These are phyloP conservation scores for Cadophora luteo-olivacea DNA, from an alignment of 2,329 filamentous ascomycete species.

Conservation along the genomic window DNA sequence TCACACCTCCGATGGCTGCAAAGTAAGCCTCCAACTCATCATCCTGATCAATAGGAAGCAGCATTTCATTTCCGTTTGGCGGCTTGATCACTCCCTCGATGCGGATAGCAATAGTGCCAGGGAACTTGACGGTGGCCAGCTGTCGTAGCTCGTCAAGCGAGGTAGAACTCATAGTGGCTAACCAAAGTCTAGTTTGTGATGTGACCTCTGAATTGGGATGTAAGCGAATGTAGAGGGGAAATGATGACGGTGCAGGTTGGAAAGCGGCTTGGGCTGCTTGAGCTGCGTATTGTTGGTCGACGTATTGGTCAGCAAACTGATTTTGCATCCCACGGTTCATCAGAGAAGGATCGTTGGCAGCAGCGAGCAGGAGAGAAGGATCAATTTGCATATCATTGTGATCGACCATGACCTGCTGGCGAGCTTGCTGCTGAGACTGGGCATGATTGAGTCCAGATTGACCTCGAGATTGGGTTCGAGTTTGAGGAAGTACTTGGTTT, in stretches of 20 bases:
- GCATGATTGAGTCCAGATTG: slow-evolving; percentile 25
- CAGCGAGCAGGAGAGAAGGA: slow-evolving; percentile 65
- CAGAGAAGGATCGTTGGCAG: slow-evolving; percentile 46
- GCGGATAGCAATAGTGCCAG: slow-evolving; percentile 61
- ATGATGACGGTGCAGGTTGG: slow-evolving; percentile 45
- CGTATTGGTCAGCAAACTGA: slow-evolving; percentile 42
- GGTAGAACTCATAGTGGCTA: slow-evolving; percentile 61
- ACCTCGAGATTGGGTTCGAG: slow-evolving; percentile 27
- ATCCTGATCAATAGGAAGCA: slow-evolving; percentile 71
- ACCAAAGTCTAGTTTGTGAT: slow-evolving; percentile 63
- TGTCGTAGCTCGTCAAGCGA: slow-evolving; percentile 68
- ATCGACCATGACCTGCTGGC: slow-evolving; percentile 44
- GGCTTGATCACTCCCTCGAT: slow-evolving; percentile 72
- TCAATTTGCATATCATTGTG: slow-evolving; percentile 66
- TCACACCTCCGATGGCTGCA: slow-evolving; percentile 53
- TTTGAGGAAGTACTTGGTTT: slow-evolving; percentile 24
- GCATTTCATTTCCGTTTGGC: slow-evolving; percentile 60
- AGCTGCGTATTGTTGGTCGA: slow-evolving; percentile 46
- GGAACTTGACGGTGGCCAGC: slow-evolving; percentile 66
- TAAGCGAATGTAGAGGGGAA: slow-evolving; percentile 73
- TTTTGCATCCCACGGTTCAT: slow-evolving; percentile 45
- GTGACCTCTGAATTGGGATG: slow-evolving; percentile 66
- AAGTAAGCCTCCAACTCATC: slow-evolving; percentile 77
- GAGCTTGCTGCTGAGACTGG: slow-evolving; percentile 35
- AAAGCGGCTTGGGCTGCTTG: slow-evolving; percentile 50